Evolutionary conservation across 306 rosid species (phyloP).

Genomic region (Vigna hirtella): DNA sequence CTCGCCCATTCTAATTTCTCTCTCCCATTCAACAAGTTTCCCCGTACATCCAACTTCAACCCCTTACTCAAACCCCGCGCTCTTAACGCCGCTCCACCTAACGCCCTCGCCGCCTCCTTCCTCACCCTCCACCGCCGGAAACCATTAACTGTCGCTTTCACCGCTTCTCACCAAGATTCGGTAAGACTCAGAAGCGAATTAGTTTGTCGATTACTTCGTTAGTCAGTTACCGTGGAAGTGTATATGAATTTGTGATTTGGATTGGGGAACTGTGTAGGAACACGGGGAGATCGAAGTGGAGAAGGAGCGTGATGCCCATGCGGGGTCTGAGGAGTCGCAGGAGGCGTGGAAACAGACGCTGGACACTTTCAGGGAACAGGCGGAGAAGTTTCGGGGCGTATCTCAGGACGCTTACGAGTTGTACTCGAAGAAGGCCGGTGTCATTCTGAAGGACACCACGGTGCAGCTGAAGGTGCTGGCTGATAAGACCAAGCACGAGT

Average conservation of each 20-base stretch:
- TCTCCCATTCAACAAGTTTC: conserved; percentile 38
- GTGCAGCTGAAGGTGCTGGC: conserved; percentile 85
- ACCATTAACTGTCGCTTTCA: conserved; percentile 50
- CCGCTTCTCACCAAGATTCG: conserved; percentile 72
- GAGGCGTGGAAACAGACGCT: conserved; percentile 82
- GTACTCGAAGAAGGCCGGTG: conserved; percentile 78
- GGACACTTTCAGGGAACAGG: conserved; percentile 84
- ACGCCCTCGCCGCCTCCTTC: conserved; percentile 39
- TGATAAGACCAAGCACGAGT: conserved; percentile 69
- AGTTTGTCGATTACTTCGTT: background rate
- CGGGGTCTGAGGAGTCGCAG: conserved; percentile 65
- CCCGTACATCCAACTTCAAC: conserved; percentile 51
- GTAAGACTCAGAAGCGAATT: conserved; percentile 48
- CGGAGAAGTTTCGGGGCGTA: conserved; percentile 69
- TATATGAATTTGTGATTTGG: conserved; percentile 18
- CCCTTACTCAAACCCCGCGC: conserved; percentile 52
- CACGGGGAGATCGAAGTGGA: conserved; percentile 68
- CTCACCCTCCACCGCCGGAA: conserved; percentile 47
- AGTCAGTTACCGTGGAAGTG: background rate
- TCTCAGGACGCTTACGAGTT: conserved; percentile 85
- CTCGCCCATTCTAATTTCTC: conserved; percentile 41
- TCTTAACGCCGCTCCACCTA: conserved; percentile 36
- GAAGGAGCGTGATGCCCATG: conserved; percentile 47
- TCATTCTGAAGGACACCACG: conserved; percentile 70
- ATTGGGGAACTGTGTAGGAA: conserved; percentile 48